Base-by-base conservation (phyloP, 352 stramenopile genomes). In the Pythium biforme region DNA sequence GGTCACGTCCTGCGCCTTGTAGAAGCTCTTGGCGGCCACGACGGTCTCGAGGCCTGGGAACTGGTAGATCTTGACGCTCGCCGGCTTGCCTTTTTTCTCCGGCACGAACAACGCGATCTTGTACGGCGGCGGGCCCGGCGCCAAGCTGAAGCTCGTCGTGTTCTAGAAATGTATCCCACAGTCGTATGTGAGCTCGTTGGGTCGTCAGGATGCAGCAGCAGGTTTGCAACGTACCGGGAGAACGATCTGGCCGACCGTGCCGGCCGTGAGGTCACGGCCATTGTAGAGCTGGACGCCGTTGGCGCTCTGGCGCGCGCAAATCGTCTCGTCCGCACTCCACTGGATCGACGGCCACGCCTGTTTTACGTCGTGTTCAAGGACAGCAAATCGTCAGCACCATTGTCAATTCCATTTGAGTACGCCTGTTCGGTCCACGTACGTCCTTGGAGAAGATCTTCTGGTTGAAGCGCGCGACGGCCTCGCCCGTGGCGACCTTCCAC, bases 271-370 rank as follows among this genome's bases (percentile, higher is more conserved):
- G 52, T 88, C 81, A 10, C 73, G 73, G 33, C 86, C 86, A 31
- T 83, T 86, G 75, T 94, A 93, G 29, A 94, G 73, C 68, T 88
- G 74, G 17, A 95, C 83, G 14, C 83, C 82, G 57, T 90, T 92
- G 4, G 70, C 74, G 33, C 81, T 92, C 68, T 90, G 80, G 40
- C 86, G 86, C 2, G 72, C 86, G 43, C 86, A 92, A 46, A 95
- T 94, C 14, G 75, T 81, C 71, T 97, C 91, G 55, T 97, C 88
- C 29, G 79, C 83, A 34, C 81, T 96, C 91, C 91, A 97, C 64
- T 97, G 84, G 20, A 97, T 70, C 53, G 84, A 90, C 19, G 91
- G 91, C 91, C 91, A 97, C 65, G 86, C 83, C 86, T 95, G 52
- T 25, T n/a, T 34, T 17, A 33, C 39, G 26, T 14, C 20, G 64